Base-by-base conservation (phyloP, 495 filamentous ascomycete species). In the Pyronema domesticum region DNA sequence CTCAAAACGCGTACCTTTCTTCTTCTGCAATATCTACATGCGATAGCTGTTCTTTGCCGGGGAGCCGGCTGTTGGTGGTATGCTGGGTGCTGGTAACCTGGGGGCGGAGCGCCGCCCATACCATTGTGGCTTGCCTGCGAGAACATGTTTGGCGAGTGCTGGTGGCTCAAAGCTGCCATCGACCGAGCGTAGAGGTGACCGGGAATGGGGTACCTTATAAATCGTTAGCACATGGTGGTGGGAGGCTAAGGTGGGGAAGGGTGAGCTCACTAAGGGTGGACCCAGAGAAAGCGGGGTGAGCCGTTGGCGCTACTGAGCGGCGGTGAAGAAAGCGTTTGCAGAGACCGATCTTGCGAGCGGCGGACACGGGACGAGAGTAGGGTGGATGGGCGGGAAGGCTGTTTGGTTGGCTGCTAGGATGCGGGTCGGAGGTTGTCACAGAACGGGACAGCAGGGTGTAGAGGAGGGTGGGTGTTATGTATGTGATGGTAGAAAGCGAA, bases 21-120 rank as follows among this genome's bases (percentile, higher is more conserved):
- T 70, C 84, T 74, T 51, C 84, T 72, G 68, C 84, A 89, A 65
- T 89, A 89, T 51, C 81, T 76, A 65, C 84, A 89, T n/a, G 84
- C 84, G 66, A 89, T 89, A 51, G 84, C 84, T 1, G 84, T 89
- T 51, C 84, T 72, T 66, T 89, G 84, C 56, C 84, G 74, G 10
- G 84, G 84, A 9, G 84, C 83, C 6, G 81, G 74, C 55, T 78
- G 81, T 36, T 60, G 61, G 52, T 53, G 51, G 37, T 37, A 46
- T 43, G 56, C 56, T 37, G 50, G 50, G 37, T 33, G 8, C 9
- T 53, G 50, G 50, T 53, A 53, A 19, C 35, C 8, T 34, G 18
- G 11, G 48, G 14, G 45, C 15, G 50, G 50, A 33, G 50, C 35
- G 23, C 50, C 50, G 42, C 50, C 50, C 50, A 53, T 53, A 10